Conservation (phyloP, 2,329 filamentous ascomycete genomes). For the Sporothrix humicola region DNA sequence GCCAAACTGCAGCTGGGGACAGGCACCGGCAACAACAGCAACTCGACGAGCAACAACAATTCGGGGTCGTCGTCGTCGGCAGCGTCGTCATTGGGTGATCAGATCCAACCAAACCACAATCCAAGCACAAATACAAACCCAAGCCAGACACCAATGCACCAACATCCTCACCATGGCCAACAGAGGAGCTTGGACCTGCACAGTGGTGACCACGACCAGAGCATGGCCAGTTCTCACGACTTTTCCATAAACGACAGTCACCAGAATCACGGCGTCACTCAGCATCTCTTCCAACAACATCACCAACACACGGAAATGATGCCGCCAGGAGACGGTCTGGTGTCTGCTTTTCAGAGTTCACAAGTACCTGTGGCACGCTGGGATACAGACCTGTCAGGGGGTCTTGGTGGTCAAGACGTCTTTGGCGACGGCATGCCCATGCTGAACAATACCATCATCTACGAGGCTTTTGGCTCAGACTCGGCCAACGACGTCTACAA, state of each 20-base stretch:
- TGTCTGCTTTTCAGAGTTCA: not conserved
- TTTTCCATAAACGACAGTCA: not conserved
- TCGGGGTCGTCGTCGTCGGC: not conserved
- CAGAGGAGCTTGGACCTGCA: not conserved
- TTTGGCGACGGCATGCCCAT: slow-evolving; percentile 15
- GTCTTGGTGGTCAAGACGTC: not conserved
- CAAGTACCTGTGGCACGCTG: not conserved
- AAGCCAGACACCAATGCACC: not conserved
- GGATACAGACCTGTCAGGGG: not conserved
- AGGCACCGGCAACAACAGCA: not conserved
- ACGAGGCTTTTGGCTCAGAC: slow-evolving; percentile 43
- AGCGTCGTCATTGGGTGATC: not conserved
- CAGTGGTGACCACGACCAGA: not conserved
- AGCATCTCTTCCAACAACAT: not conserved
- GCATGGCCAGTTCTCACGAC: not conserved
- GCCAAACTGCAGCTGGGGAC: not conserved
- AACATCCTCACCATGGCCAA: not conserved
- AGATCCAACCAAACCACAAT: not conserved
- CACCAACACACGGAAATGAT: not conserved
- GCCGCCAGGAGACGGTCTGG: not conserved
- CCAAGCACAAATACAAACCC: not conserved
- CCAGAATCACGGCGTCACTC: not conserved
- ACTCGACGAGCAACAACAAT: not conserved
- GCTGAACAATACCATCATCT: slow-evolving; percentile 42
- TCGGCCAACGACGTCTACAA: slow-evolving; percentile 41